Conservation (phyloP, 2,329 filamentous ascomycete species). For the Venturia carpophila region DNA sequence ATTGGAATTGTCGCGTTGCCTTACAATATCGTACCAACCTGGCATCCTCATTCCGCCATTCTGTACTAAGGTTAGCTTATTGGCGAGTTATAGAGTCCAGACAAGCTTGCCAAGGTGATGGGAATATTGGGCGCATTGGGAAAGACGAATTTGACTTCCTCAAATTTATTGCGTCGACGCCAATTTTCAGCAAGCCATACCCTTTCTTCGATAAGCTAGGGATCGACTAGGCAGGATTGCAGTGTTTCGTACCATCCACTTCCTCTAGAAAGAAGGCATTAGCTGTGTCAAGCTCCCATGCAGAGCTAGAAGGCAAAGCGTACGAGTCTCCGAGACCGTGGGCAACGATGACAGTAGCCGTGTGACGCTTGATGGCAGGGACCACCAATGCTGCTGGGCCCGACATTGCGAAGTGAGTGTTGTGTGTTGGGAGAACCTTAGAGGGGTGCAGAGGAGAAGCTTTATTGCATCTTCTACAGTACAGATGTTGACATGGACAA, state of each 20-base stretch:
- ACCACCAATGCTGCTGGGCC: slow-evolving; percentile 55
- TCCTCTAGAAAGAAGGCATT: slow-evolving; percentile 12
- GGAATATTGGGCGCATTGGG: slow-evolving; percentile 83
- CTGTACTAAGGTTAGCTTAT: slow-evolving; percentile 33
- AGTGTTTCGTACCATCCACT: slow-evolving; percentile 56
- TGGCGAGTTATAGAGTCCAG: slow-evolving; percentile 19
- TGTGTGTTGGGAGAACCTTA: background rate
- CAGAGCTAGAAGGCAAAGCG: slow-evolving; percentile 10
- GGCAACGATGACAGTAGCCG: slow-evolving; percentile 87
- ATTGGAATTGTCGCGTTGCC: slow-evolving; percentile 21
- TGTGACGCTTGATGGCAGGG: slow-evolving; percentile 74
- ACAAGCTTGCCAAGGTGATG: slow-evolving; percentile 61
- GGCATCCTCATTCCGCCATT: slow-evolving; percentile 75
- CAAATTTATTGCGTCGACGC: slow-evolving; percentile 68
- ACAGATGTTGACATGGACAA: background rate
- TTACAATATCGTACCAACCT: slow-evolving; percentile 77
- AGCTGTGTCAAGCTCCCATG: background rate
- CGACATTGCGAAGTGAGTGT: slow-evolving; percentile 31
- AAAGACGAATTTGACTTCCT: slow-evolving; percentile 89
- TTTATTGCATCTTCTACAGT: background rate
- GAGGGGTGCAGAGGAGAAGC: background rate
- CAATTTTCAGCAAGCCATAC: slow-evolving; percentile 78
- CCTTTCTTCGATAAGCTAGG: slow-evolving; percentile 34
- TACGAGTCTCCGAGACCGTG: slow-evolving; percentile 81
- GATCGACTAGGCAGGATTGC: background rate